Evolutionary conservation across 1,139 yeast species (phyloP).

Genomic region (Saccharomycopsis hybrid): DNA sequence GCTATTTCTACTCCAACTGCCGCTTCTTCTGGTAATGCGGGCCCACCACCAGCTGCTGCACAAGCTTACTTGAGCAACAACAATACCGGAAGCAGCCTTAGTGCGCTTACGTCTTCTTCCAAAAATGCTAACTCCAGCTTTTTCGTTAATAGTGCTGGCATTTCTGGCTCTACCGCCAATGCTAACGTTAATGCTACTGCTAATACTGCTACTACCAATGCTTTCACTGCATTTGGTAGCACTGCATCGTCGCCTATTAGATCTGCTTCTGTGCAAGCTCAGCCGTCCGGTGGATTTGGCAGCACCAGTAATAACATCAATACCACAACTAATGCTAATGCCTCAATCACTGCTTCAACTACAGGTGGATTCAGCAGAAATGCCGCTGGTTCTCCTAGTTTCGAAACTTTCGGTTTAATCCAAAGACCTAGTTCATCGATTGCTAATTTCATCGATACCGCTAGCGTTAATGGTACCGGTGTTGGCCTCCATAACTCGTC

Average conservation of each 20-base stretch:
- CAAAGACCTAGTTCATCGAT: slow-evolving; percentile 14
- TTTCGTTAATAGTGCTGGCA: not conserved
- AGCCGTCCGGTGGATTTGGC: not conserved
- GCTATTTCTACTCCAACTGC: too few relatives aligned
- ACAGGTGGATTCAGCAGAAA: too few relatives aligned
- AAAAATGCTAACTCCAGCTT: not conserved
- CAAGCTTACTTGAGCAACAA: too few relatives aligned
- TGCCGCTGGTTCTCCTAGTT: slow-evolving; percentile 3
- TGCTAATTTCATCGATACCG: slow-evolving; percentile 6
- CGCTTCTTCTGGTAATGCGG: too few relatives aligned
- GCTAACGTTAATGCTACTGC: not conserved
- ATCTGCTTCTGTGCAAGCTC: not conserved
- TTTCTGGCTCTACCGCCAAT: not conserved
- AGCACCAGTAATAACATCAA: too few relatives aligned
- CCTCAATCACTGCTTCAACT: too few relatives aligned
- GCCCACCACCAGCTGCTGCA: too few relatives aligned
- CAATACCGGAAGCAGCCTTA: too few relatives aligned
- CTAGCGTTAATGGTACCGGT: not conserved
- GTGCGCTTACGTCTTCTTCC: too few relatives aligned
- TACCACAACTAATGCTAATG: too few relatives aligned
- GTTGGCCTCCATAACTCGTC: not conserved
- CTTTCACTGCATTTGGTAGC: not conserved
- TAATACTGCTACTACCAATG: not conserved
- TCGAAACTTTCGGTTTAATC: slow-evolving; percentile 6
- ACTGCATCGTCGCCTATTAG: slow-evolving; percentile 7